phyloP scores from a whole-genome alignment of 768 basidiomycete genomes.

The Chlorophyllum brunneum region DNA sequence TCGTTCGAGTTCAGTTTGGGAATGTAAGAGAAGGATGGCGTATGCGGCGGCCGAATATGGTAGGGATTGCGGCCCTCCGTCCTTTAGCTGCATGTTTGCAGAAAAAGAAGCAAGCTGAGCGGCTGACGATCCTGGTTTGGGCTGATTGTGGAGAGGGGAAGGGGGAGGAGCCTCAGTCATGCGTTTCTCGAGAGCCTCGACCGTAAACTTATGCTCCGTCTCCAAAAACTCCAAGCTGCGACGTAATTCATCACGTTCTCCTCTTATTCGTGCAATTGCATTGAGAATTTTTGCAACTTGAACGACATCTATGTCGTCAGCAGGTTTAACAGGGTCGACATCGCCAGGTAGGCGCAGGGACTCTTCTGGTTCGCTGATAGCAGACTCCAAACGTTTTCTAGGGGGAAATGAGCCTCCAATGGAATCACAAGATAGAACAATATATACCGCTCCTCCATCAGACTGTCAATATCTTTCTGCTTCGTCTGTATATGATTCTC shows the following conservation, averaged over 20 bases:
- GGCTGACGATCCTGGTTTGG: conserved; percentile 27
- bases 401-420: not conserved
- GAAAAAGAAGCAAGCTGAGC: conserved; percentile 13
- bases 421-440: not conserved
- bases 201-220: conserved; percentile 59
- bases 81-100: conserved; percentile 17
- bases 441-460: conserved; percentile 15
- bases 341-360: not conserved
- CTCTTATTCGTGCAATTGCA: conserved; percentile 64
- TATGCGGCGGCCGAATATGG: conserved; percentile 19
- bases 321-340: not conserved
- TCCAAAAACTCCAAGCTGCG: conserved; percentile 67
- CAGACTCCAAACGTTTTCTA: not conserved
- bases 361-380: not conserved
- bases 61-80: too few relatives aligned
- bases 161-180: conserved; percentile 22
- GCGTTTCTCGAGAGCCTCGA: conserved; percentile 56
- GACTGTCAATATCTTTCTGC: conserved; percentile 19
- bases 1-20: conserved; percentile 1
- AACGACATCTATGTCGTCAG: conserved; percentile 30
- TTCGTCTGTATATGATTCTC: conserved; percentile 22
- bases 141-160: conserved; percentile 19
- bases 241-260: conserved; percentile 59
- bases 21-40: not conserved
- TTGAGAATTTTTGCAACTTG: conserved; percentile 54